These are phyloP conservation scores for Salix exigua DNA, from an alignment of 345 rosid species.

Conservation along the genomic window DNA sequence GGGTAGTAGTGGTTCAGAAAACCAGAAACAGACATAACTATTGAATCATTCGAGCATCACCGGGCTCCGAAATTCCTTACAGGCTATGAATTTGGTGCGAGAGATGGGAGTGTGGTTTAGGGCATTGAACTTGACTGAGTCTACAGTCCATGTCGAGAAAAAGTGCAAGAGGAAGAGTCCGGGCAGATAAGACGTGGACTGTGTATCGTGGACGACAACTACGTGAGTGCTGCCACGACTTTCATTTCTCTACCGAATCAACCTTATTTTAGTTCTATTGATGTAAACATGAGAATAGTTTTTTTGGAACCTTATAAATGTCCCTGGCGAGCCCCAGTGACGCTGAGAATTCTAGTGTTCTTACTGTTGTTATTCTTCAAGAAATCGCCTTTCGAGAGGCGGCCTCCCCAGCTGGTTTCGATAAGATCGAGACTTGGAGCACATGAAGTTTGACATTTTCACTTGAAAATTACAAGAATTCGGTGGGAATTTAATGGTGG, in stretches of 20 bases:
- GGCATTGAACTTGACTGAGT: background rate
- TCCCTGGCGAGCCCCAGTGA: background rate
- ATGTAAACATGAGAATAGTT: background rate
- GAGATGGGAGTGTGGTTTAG: background rate
- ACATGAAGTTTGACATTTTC: background rate
- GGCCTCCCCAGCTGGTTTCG: background rate
- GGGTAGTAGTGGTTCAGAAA: conserved; percentile 19
- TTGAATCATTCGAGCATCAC: conserved; percentile 1
- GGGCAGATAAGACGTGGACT: background rate
- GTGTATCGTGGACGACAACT: conserved; percentile 20
- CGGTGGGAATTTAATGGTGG: background rate
- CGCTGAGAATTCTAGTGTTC: background rate
- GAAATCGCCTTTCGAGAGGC: background rate
- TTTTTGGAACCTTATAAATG: background rate
- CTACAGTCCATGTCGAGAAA: background rate
- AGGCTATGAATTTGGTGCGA: background rate
- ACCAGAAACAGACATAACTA: conserved; percentile 14
- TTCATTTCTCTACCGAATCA: conserved; percentile 22
- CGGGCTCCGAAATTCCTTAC: background rate
- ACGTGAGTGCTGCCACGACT: conserved; percentile 25
- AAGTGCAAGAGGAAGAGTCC: conserved; percentile 2
- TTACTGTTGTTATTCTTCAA: background rate
- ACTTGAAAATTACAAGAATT: background rate
- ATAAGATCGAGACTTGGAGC: background rate
- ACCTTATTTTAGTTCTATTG: conserved; percentile 9